Base-by-base conservation (phyloP, 1,284 basidiomycete genomes). In the Mycosarcoma mackinlayi region DNA sequence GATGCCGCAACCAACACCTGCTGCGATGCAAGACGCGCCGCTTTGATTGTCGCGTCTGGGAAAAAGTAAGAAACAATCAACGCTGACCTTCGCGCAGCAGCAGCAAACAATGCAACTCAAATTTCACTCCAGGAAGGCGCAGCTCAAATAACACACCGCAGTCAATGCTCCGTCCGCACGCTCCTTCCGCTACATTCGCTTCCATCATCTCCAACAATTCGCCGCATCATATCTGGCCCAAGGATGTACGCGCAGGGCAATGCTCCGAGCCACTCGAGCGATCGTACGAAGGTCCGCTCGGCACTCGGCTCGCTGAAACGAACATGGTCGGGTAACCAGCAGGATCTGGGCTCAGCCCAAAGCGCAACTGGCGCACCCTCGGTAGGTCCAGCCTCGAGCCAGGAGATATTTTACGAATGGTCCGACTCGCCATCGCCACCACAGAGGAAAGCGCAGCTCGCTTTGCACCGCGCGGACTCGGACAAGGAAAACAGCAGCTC, bases 321-420 rank as follows among this genome's bases (percentile, higher is more conserved):
- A 13, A 31, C 48, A 14, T 75, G 73, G 73, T 75, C 73, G 8
- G 73, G 73, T 35, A 75, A 69, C 42, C 54, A 68, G 21, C 59
- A 68, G 11, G 73, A 75, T 33, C 68, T 75, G 41, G 67, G 67
- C 21, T 58, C 59, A 16, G 51, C 45, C 5, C 23, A 40, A 19
- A 42, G 21, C 44, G 37, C 44, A 9, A 35, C 53, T 5, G 11
- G 18, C 39, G 55, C 45, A 19, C 8, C 50, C 21, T 16, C 47
- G 6, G 9, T 10, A 10, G 44, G 37, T 2, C 62, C 40, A 8
- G 33, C 24, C 7, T 65, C 66, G 1, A 65, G 59, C 42, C 55
- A 73, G 19, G 59, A 66, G 48, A 50, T 59, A 31, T 60, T 62
- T 19, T 60, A 65, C 51, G 62, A 66, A 27, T 71, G 68, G 68